These are phyloP conservation scores for Leishmania gerbilli DNA, from an alignment of 208 protist genomes.

Conservation along the genomic window DNA sequence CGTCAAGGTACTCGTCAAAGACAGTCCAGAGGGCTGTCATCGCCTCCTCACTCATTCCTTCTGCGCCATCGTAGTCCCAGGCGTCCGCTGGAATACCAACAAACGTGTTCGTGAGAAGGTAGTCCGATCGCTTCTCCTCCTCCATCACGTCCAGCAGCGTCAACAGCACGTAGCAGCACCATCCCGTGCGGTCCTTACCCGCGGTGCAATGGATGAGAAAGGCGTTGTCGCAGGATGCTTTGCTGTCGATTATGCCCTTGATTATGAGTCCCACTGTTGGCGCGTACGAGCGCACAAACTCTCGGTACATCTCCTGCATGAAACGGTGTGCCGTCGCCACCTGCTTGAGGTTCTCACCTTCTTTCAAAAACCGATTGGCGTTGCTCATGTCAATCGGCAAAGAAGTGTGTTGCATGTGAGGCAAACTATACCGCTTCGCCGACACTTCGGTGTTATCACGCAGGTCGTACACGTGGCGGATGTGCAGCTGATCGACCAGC, in stretches of 20 bases:
- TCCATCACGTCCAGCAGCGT: conserved; percentile 33
- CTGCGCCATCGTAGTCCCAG: conserved; percentile 18
- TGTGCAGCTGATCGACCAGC: conserved; percentile 39
- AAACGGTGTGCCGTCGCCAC: conserved; percentile 18
- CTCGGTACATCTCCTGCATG: conserved; percentile 27
- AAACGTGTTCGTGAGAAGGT: conserved; percentile 42
- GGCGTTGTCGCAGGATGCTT: conserved; percentile 25
- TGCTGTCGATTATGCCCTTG: conserved; percentile 26
- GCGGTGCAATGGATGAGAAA: conserved; percentile 52
- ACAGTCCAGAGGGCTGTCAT: conserved; percentile 33
- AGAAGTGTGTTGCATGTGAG: conserved; percentile 15
- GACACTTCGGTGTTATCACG: conserved; percentile 25
- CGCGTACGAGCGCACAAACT: conserved; percentile 17
- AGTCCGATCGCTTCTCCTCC: conserved; percentile 37
- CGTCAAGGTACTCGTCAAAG: conserved; percentile 29
- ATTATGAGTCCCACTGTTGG: conserved; percentile 28
- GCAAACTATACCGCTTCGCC: conserved; percentile 35
- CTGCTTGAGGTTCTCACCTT: conserved; percentile 24
- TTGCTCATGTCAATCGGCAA: conserved; percentile 30
- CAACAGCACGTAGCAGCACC: conserved; percentile 32
- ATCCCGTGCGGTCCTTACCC: conserved; percentile 51
- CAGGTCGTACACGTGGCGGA: conserved; percentile 42
- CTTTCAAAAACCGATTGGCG: conserved; percentile 13
- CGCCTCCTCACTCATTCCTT: conserved; percentile 26
- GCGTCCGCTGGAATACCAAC: conserved; percentile 24